These are phyloP conservation scores for Gleditsia sinensis DNA, from an alignment of 306 rosid genomes.

Conservation along the genomic window DNA sequence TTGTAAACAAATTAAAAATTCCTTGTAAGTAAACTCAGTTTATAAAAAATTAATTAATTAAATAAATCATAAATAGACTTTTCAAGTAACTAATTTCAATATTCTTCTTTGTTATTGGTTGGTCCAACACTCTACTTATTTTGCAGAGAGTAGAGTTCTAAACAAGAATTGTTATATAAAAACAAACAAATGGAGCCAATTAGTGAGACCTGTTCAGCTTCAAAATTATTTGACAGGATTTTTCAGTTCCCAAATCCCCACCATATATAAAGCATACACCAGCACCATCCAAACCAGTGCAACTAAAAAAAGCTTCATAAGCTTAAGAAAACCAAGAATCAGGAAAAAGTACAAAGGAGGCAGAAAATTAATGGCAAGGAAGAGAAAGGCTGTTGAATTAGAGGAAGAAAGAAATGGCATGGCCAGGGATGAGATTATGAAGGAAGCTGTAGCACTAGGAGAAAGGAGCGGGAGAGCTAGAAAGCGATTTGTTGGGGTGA, in stretches of 20 bases:
- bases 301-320: constrained; percentile 29
- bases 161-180: no score
- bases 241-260: constrained; percentile 14
- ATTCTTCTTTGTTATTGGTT: no score
- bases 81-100: no score
- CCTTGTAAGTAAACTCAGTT: no score
- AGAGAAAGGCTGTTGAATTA: constrained; percentile 59
- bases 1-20: no score
- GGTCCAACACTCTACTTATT: no score
- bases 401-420: constrained; percentile 51
- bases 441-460: constrained; percentile 73
- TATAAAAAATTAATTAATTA: no score
- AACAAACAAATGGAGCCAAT: constrained; percentile 47
- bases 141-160: no score
- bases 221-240: constrained; percentile 32
- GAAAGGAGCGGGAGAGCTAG: constrained; percentile 60
- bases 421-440: constrained; percentile 83
- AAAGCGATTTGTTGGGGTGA: constrained; percentile 81
- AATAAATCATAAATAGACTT: no score
- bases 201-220: constrained; percentile 50
- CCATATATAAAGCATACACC: constrained; percentile 36
- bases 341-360: no score
- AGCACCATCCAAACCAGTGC: constrained; percentile 27
- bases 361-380: constrained; percentile 99
- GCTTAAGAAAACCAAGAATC: neutral